Percentiles rank a stretch among this genome's conserved stretches.
Conservation (phyloP, 1,139 yeast species). For the Sugiyamaella pinicola region DNA sequence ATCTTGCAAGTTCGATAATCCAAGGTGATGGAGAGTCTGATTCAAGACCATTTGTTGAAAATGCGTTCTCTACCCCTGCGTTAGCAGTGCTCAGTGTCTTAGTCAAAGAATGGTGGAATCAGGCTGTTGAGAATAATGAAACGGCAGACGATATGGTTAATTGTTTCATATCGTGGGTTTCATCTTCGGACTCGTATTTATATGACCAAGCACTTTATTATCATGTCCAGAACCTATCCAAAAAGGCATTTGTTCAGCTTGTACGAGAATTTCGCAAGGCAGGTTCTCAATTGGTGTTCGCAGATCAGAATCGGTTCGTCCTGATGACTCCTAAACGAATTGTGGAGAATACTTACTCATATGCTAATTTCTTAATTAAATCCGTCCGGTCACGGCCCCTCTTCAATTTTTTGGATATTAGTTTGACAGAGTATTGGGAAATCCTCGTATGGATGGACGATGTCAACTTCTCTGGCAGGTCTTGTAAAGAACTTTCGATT, state of each 20-base stretch:
- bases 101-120: slow-evolving; percentile 94
- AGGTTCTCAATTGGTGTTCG: slow-evolving; percentile 79
- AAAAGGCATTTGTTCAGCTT: slow-evolving; percentile 79
- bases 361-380: slow-evolving; percentile 82
- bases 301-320: slow-evolving; percentile 74
- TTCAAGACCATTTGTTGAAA: slow-evolving; percentile 45
- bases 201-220: slow-evolving; percentile 81
- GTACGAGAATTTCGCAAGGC: slow-evolving; percentile 76
- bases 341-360: slow-evolving; percentile 89
- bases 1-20: slow-evolving; percentile 59
- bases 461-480: slow-evolving; percentile 82
- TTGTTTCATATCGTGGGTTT: slow-evolving; percentile 85
- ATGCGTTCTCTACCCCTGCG: slow-evolving; percentile 80
- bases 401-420: slow-evolving; percentile 78
- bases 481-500: slow-evolving; percentile 49
- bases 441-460: slow-evolving; percentile 92
- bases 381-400: slow-evolving; percentile 79
- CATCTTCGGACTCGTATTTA: slow-evolving; percentile 67
- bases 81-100: slow-evolving; percentile 67
- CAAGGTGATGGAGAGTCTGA: slow-evolving; percentile 30
- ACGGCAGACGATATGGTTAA: slow-evolving; percentile 86
- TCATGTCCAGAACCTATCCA: slow-evolving; percentile 84
- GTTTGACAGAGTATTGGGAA: slow-evolving; percentile 85
- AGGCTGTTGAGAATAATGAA: slow-evolving; percentile 66
- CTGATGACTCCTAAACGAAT: slow-evolving; percentile 74